Percentiles rank a stretch among this genome's conserved stretches.
Evolutionary conservation across 192 early-diverging fungal genomes (phyloP).

Genomic region (Tieghemiomyces parasiticus): DNA sequence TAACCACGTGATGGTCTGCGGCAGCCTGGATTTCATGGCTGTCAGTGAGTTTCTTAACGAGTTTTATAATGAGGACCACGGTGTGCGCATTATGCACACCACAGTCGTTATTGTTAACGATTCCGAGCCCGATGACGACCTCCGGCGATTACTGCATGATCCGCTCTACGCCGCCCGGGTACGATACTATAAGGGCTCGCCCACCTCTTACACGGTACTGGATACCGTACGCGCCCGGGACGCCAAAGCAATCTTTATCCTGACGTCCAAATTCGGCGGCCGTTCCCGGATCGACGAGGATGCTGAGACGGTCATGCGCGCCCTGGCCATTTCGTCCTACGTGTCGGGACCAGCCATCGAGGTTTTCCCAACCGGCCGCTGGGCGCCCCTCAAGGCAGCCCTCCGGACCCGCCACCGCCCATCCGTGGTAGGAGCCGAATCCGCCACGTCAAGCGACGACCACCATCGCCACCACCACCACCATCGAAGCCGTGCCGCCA

Average conservation of each 20-base stretch:
- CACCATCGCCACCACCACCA: no score
- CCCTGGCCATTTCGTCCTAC: slow-evolving; percentile 14
- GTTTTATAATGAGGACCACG: slow-evolving; percentile 31
- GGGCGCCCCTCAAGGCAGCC: no score
- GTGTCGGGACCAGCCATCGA: not conserved
- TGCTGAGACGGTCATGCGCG: slow-evolving; percentile 23
- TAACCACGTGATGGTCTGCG: slow-evolving; percentile 24
- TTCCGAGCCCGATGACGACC: slow-evolving; percentile 23
- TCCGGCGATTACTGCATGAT: slow-evolving; percentile 21
- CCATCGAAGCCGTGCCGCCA: no score
- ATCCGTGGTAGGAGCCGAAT: not conserved
- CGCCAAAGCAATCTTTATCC: slow-evolving; percentile 28
- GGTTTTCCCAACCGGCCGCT: no score
- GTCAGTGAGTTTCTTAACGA: slow-evolving; percentile 26
- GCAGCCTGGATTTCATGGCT: slow-evolving; percentile 22
- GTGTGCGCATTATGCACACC: slow-evolving; percentile 22
- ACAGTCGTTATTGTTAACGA: slow-evolving; percentile 22
- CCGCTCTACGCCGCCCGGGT: slow-evolving; percentile 26
- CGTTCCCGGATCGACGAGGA: slow-evolving; percentile 22
- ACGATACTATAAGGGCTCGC: slow-evolving; percentile 18
- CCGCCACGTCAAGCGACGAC: no score
- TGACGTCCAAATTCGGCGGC: slow-evolving; percentile 21
- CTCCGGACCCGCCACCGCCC: not conserved
- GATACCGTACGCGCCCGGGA: slow-evolving; percentile 19
- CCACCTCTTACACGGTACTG: slow-evolving; percentile 23